Evolutionary conservation across 495 filamentous ascomycete genomes (phyloP).

Genomic region (Aspergillus indologenus): DNA sequence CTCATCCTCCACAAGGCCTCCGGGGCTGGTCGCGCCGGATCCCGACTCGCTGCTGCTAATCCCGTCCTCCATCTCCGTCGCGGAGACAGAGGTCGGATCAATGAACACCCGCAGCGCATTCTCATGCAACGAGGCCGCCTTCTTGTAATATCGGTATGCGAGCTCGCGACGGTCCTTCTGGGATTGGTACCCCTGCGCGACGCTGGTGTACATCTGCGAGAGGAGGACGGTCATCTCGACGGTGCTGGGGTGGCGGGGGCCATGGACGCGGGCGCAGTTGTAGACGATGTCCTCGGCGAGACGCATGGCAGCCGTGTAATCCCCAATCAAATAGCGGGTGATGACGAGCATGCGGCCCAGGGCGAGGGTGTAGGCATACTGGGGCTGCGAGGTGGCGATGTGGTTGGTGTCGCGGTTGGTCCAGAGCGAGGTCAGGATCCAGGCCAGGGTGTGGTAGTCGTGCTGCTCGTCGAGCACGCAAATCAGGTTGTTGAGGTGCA

Average conservation of each 20-base stretch:
- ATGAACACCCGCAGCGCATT: slow-evolving; percentile 35
- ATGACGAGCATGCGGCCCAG: slow-evolving; percentile 37
- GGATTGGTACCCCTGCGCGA: slow-evolving; percentile 33
- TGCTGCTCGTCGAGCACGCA: slow-evolving; percentile 35
- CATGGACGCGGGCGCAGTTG: slow-evolving; percentile 41
- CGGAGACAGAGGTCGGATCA: slow-evolving; percentile 27
- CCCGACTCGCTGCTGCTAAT: slow-evolving; percentile 13
- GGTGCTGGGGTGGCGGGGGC: slow-evolving; percentile 31
- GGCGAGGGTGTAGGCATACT: slow-evolving; percentile 27
- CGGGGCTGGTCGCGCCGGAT: slow-evolving; percentile 6
- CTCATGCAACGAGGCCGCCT: slow-evolving; percentile 37
- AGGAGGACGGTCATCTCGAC: slow-evolving; percentile 39
- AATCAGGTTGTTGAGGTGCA: slow-evolving; percentile 35
- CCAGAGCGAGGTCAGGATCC: slow-evolving; percentile 36
- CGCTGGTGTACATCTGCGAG: slow-evolving; percentile 38
- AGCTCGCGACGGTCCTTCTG: slow-evolving; percentile 33
- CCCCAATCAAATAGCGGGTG: slow-evolving; percentile 35
- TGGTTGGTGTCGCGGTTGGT: slow-evolving; percentile 32
- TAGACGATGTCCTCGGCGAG: slow-evolving; percentile 43
- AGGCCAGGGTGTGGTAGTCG: slow-evolving; percentile 38
- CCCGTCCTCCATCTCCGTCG: slow-evolving; percentile 20
- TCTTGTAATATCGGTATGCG: slow-evolving; percentile 41
- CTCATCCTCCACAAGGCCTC: slow-evolving; percentile 15
- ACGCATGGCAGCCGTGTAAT: slow-evolving; percentile 30
- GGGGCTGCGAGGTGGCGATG: slow-evolving; percentile 15